Evolutionary conservation across 139 green algal species (phyloP), one percentile per base, ranked within the genome.

Genomic region (Coelastrella sp.): DNA sequence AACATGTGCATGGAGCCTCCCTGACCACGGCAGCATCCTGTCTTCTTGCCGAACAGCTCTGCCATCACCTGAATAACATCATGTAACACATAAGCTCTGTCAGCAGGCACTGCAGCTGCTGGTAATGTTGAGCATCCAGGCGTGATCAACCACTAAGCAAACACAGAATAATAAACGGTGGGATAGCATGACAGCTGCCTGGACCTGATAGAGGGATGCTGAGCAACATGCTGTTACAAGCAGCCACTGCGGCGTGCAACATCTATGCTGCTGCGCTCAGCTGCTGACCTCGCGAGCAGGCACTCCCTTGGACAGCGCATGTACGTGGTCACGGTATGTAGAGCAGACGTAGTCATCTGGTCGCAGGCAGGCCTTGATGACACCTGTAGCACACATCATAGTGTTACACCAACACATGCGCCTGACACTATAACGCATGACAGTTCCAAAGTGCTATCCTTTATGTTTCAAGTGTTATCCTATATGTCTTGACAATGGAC

Each of bases 1-100:
- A 99, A 99, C 92, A 99, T 98, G 92, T 99, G 97, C 97, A 99
- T 99, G 72, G 94, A 98, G 71, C 97, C 97, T 37, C 97, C 97
- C 90, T 98, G 96, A 53, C 96, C 96, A 32, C 96, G 89, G 94
- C 96, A 99, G 85, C 94, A 94, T 60, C 97, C 97, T 0, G 97
- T 99, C 87, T 96, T 95, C 94, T 99, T 99, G 89, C 97, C 97
- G 90, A 99, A 99, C 86, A 99, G 94, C 94, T 99, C 97, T 2
- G 97, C 93, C 97, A 99, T 99, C 51, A 99, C 92, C 76, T 91
- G 72, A 45, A 30, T 37, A 1, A 40, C 7, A 13, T 41, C 30
- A 38, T n/a, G 4, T 30, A 40, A 23, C 27, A 19, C 38, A 19
- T 8, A 17, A 40, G 5, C 1, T 21, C 19, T n/a, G 62, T 30